phyloP scores from a whole-genome alignment of 73 alveolate genomes.

The Tetrahymena thermophila region DNA sequence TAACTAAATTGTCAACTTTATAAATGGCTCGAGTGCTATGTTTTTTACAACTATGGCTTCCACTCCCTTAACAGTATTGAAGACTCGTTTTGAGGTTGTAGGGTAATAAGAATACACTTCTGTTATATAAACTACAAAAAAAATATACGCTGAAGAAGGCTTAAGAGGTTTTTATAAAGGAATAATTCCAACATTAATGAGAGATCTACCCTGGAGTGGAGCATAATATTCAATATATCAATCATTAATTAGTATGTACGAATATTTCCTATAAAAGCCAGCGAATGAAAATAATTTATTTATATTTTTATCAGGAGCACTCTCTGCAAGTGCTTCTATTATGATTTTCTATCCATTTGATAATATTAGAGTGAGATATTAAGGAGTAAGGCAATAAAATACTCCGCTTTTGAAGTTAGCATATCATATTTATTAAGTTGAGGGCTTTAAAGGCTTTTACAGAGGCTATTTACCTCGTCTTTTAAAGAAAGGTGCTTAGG shows the following conservation, averaged over 20 bases:
- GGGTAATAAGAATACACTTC: constrained; percentile 11
- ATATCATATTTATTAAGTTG: neutral
- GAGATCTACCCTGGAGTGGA: constrained; percentile 27
- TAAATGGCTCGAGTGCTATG: constrained; percentile 16
- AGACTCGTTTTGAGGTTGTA: constrained; percentile 19
- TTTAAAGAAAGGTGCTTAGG: neutral
- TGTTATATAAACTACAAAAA: neutral
- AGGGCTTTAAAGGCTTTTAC: neutral
- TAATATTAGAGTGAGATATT: constrained; percentile 11
- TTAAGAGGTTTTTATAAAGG: constrained; percentile 29
- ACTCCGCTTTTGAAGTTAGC: neutral
- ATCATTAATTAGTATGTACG: neutral
- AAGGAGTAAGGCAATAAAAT: neutral
- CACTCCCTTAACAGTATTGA: constrained; percentile 9
- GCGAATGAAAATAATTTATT: constrained; percentile 1
- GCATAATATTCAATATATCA: constrained; percentile 14
- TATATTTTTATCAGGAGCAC: neutral
- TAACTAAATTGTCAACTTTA: neutral
- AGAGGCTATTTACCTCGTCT: neutral
- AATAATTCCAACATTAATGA: constrained; percentile 21
- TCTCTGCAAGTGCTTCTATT: constrained; percentile 6
- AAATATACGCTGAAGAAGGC: constrained; percentile 23
- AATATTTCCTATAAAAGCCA: neutral
- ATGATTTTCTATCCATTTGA: constrained; percentile 30
- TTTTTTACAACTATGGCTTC: neutral